These are phyloP conservation scores for Penicillium lagena DNA, from an alignment of 495 filamentous ascomycete species.

Conservation along the genomic window DNA sequence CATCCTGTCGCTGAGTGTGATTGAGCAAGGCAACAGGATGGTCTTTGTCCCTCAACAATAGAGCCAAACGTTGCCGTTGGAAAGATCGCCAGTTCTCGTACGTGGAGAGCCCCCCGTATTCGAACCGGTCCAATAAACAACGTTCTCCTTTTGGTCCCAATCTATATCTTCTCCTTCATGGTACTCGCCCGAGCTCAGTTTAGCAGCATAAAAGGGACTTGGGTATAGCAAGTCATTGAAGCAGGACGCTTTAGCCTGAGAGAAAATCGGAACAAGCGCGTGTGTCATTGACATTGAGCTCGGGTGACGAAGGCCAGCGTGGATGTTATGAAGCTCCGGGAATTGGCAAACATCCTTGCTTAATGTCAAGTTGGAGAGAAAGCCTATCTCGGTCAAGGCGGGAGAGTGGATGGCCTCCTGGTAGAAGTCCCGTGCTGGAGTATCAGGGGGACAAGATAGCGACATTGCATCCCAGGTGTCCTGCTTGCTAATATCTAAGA, in stretches of 20 bases:
- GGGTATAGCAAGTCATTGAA: conserved; percentile 11
- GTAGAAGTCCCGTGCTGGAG: conserved; percentile 2
- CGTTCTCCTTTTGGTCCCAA: too few relatives aligned
- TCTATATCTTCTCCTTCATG: too few relatives aligned
- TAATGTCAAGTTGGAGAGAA: conserved; percentile 4
- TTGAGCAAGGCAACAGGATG: too few relatives aligned
- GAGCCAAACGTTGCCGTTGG: too few relatives aligned
- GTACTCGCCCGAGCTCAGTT: too few relatives aligned
- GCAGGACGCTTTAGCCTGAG: conserved; percentile 8
- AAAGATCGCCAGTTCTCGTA: too few relatives aligned
- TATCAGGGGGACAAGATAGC: conserved; percentile 12
- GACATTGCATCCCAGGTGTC: conserved; percentile 11
- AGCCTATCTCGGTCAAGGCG: conserved; percentile 6
- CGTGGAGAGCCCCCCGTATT: too few relatives aligned
- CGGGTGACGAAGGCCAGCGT: neutral
- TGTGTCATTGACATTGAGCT: conserved; percentile 9
- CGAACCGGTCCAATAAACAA: too few relatives aligned
- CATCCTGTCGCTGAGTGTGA: too few relatives aligned
- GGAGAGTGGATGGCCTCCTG: conserved; percentile 4
- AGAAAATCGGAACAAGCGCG: conserved; percentile 10
- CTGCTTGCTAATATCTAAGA: conserved; percentile 6
- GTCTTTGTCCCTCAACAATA: too few relatives aligned
- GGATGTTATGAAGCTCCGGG: too few relatives aligned
- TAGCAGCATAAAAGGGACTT: neutral
- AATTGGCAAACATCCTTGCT: too few relatives aligned